Percentiles rank a stretch among this genome's conserved stretches.
These are phyloP conservation scores for Hypoxylon cercidicola DNA, from an alignment of 495 filamentous ascomycete species.

Conservation along the genomic window DNA sequence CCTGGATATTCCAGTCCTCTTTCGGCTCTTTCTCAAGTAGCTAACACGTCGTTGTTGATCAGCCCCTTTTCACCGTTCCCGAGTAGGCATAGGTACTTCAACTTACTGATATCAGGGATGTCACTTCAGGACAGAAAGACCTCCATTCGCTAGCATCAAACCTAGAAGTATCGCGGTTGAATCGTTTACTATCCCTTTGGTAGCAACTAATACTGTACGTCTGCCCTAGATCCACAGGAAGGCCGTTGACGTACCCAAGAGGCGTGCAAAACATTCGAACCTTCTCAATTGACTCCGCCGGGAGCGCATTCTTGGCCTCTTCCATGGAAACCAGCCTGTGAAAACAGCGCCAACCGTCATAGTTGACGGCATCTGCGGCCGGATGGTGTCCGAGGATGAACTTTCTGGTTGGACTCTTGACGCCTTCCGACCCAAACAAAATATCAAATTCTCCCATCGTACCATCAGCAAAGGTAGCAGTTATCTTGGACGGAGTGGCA, in stretches of 20 bases:
- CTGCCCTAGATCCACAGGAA: not conserved
- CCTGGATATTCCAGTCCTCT: constrained; percentile 3
- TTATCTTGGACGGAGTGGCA: not conserved
- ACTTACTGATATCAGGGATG: not conserved
- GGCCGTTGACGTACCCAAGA: not conserved
- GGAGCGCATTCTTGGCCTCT: not conserved
- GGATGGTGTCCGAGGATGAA: not conserved
- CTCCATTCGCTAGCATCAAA: not conserved
- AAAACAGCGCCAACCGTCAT: not conserved
- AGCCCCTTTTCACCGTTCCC: not conserved
- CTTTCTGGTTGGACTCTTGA: not conserved
- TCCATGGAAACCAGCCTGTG: not conserved
- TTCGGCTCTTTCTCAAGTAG: not conserved
- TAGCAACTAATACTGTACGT: constrained; percentile 2
- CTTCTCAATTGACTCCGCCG: not conserved
- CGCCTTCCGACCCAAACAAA: not conserved
- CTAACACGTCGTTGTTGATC: not conserved
- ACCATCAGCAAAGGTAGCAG: not conserved
- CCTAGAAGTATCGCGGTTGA: not conserved
- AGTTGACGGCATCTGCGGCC: not conserved
- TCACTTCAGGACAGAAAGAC: not conserved
- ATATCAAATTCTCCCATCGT: not conserved
- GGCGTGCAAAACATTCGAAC: constrained; percentile 4
- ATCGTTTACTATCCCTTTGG: not conserved
- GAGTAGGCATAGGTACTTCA: not conserved